A percentile compares a stretch with the other conserved stretches of the same genome.
These are phyloP conservation scores for Cyclotella kingstonii DNA, from an alignment of 108 stramenopile genomes.

Conservation along the genomic window DNA sequence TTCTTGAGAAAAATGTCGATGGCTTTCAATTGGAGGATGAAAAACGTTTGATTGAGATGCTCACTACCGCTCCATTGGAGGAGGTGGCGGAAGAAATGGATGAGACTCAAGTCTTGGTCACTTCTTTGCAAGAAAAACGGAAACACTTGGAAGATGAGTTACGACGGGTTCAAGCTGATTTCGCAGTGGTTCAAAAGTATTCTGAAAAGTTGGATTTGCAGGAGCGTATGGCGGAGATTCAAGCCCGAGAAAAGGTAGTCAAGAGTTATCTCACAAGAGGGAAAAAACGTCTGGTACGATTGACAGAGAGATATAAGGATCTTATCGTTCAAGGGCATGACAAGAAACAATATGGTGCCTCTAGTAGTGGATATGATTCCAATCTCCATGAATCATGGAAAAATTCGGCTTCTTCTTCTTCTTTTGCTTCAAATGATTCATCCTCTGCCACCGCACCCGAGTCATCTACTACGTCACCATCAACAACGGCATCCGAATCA, in stretches of 20 bases:
- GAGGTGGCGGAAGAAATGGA: conserved; percentile 81
- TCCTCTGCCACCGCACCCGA: conserved; percentile 10
- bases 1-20: conserved; percentile 74
- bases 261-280: conserved; percentile 64
- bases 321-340: conserved; percentile 56
- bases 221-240: conserved; percentile 61
- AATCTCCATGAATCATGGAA: conserved; percentile 2
- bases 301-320: conserved; percentile 78
- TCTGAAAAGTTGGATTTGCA: conserved; percentile 67
- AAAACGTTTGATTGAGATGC: conserved; percentile 45
- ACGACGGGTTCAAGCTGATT: conserved; percentile 52
- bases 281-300: conserved; percentile 59
- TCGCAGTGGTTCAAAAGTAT: conserved; percentile 42
- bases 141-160: conserved; percentile 53
- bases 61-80: conserved; percentile 57
- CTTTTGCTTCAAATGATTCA: conserved; percentile 27
- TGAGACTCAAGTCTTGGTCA: conserved; percentile 69
- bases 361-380: conserved; percentile 37
- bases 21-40: conserved; percentile 61
- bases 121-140: conserved; percentile 62
- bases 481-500: conserved; percentile 17
- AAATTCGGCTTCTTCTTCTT: conserved; percentile 4
- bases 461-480: conserved; percentile 11
- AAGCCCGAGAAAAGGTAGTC: conserved; percentile 71
- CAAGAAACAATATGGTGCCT: conserved; percentile 33